Evolutionary conservation across 768 basidiomycete genomes (phyloP).

Genomic region (Pulveroboletus frians): DNA sequence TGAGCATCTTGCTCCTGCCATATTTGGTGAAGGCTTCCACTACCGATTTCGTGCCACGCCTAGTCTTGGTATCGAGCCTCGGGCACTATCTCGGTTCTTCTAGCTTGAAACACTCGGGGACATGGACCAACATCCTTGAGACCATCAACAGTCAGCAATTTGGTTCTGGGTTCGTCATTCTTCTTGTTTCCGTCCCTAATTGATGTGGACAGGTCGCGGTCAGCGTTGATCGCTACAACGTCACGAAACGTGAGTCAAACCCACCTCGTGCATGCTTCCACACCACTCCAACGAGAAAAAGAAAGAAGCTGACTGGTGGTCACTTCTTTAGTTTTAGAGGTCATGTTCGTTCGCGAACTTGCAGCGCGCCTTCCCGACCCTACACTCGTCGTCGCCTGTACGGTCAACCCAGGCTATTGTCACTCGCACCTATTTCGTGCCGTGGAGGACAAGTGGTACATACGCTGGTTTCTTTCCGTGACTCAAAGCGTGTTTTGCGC

Average conservation of each 20-base stretch:
- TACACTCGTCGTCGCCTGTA: constrained; percentile 22
- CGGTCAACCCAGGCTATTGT: constrained; percentile 32
- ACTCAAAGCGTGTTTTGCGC: constrained; percentile 13
- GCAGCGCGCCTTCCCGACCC: constrained; percentile 18
- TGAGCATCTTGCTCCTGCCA: constrained; percentile 31
- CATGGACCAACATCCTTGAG: constrained; percentile 18
- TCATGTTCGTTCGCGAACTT: constrained; percentile 30
- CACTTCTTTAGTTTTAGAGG: constrained; percentile 18
- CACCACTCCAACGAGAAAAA: background rate
- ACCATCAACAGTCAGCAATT: constrained; percentile 19
- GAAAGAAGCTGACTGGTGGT: background rate
- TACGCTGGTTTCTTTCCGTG: background rate
- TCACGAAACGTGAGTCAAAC: constrained; percentile 21
- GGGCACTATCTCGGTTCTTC: constrained; percentile 17
- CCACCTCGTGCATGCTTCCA: too few species aligned
- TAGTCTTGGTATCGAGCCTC: constrained; percentile 28
- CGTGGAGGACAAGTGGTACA: constrained; percentile 7
- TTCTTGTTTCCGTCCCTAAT: background rate
- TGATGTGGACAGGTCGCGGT: background rate
- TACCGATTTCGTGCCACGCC: constrained; percentile 11
- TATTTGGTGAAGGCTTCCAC: constrained; percentile 20
- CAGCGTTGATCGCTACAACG: constrained; percentile 14
- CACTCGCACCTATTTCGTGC: constrained; percentile 24
- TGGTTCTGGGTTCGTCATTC: constrained; percentile 13
- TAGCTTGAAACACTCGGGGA: constrained; percentile 2